Evolutionary conservation across 2,329 filamentous ascomycete genomes (phyloP).

Genomic region (Fusarium sp.): DNA sequence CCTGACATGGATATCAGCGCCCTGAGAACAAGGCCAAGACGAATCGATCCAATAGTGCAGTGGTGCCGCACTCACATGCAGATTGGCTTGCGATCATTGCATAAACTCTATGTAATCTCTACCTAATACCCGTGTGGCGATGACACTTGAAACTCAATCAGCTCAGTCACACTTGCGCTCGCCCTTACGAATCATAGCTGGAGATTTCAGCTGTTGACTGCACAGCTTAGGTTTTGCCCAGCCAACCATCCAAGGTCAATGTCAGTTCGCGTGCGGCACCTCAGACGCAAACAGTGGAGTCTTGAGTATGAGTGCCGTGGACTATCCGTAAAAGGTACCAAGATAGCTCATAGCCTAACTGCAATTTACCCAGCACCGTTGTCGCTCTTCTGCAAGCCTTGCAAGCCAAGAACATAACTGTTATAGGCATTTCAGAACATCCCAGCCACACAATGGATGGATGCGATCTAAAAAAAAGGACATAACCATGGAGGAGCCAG

Average conservation of each 20-base stretch:
- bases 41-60: background rate
- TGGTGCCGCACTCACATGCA: background rate
- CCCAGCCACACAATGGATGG: background rate
- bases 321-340: background rate
- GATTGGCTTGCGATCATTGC: background rate
- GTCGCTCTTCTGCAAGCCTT: slow-evolving; percentile 23
- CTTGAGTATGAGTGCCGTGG: background rate
- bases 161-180: background rate
- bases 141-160: slow-evolving; percentile 1
- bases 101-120: slow-evolving; percentile 13
- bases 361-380: slow-evolving; percentile 4
- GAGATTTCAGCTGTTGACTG: background rate
- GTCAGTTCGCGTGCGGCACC: slow-evolving; percentile 2
- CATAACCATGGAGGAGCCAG: background rate
- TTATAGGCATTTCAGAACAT: background rate
- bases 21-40: background rate
- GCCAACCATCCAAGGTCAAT: slow-evolving; percentile 3
- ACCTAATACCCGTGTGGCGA: slow-evolving; percentile 2
- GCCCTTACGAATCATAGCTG: background rate
- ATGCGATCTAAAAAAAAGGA: slow-evolving; percentile 4
- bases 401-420: background rate
- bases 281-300: background rate
- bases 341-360: background rate
- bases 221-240: background rate
- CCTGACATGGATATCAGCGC: slow-evolving; percentile 8